These are phyloP conservation scores for Fraxinus albicans DNA, from an alignment of 305 asterid genomes.

Conservation along the genomic window DNA sequence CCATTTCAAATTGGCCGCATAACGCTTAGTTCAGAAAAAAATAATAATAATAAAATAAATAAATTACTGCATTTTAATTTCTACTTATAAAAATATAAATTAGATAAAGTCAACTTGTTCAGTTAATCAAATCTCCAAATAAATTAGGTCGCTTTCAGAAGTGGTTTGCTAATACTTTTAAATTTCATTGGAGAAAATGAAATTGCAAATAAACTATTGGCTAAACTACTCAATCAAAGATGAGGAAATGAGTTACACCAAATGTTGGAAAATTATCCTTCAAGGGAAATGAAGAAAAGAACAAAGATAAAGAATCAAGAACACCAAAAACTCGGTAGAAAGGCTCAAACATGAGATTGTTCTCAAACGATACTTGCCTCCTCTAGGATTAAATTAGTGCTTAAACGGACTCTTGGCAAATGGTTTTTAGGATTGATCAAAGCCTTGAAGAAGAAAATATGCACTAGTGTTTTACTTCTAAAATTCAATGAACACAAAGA, in stretches of 20 bases:
- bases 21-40: background rate
- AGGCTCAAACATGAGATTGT: background rate
- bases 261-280: background rate
- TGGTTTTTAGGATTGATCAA: background rate
- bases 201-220: background rate
- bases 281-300: background rate
- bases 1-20: background rate
- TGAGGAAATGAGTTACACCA: background rate
- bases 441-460: background rate
- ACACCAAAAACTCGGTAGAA: background rate
- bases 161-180: conserved; percentile 1
- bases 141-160: background rate
- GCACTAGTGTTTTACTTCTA: background rate
- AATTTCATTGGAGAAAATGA: background rate
- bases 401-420: background rate
- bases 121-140: background rate
- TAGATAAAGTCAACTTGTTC: background rate
- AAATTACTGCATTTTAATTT: background rate
- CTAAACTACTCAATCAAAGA: background rate
- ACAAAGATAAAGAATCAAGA: background rate
- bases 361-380: background rate
- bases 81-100: conserved; percentile 3
- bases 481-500: background rate
- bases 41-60: background rate
- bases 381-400: background rate